A percentile compares a stretch with the other conserved stretches of the same genome.
These are phyloP conservation scores for Taxillus chinensis DNA, from an alignment of 164 flowering plant genomes.

Conservation along the genomic window DNA sequence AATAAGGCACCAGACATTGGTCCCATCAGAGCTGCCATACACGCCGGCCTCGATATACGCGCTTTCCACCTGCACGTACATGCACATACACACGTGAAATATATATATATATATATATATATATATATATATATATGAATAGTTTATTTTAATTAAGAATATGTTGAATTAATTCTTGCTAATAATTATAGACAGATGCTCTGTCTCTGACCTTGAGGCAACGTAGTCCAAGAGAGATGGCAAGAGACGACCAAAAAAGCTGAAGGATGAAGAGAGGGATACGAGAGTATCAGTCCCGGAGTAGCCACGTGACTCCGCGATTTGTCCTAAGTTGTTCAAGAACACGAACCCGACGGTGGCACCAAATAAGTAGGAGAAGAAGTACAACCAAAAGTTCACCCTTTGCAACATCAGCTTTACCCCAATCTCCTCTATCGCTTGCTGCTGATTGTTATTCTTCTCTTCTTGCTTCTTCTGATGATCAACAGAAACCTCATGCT, in stretches of 20 bases:
- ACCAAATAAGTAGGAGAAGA: constrained; percentile 57
- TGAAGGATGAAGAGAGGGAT: constrained; percentile 68
- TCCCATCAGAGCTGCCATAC: constrained; percentile 36
- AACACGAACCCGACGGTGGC: constrained; percentile 77
- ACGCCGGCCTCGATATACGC: constrained; percentile 45
- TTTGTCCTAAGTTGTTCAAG: constrained; percentile 83
- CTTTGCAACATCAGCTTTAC: constrained; percentile 44
- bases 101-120: no score
- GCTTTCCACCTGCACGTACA: constrained; percentile 8
- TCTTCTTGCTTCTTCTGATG: constrained; percentile 1
- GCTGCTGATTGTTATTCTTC: no score
- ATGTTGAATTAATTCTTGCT: no score
- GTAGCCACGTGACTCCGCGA: constrained; percentile 72
- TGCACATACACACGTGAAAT: no score
- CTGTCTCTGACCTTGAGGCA: constrained; percentile 32
- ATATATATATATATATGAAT: no score
- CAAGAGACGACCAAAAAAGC: constrained; percentile 84
- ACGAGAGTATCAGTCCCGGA: constrained; percentile 50
- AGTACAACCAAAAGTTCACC: constrained; percentile 82
- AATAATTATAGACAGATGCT: no score
- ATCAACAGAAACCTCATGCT: constrained; percentile 7
- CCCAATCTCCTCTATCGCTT: constrained; percentile 48
- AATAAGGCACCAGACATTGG: constrained; percentile 62
- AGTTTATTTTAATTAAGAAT: no score
- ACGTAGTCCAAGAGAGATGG: constrained; percentile 61